Evolutionary conservation across 1,139 yeast species (phyloP).

Genomic region (Scheffersomyces segobiensis): DNA sequence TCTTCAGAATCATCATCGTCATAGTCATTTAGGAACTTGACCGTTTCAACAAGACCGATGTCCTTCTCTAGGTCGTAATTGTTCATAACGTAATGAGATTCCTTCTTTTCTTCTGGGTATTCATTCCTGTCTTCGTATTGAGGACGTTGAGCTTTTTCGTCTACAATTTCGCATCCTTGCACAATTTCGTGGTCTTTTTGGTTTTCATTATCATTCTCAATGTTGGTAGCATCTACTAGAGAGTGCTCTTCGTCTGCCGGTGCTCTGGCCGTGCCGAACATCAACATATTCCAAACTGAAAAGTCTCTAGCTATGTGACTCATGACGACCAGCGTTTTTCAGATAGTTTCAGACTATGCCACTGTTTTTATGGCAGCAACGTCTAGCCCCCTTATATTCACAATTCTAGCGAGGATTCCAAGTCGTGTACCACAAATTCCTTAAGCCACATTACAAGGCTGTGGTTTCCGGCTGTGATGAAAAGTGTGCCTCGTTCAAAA

Average conservation of each 20-base stretch:
- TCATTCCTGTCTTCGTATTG: neutral
- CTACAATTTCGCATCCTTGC: no score
- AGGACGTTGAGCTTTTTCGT: neutral
- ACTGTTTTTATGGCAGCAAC: neutral
- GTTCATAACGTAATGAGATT: neutral
- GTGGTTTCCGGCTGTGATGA: neutral
- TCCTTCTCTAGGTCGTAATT: neutral
- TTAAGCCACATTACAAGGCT: neutral
- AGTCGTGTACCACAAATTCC: neutral
- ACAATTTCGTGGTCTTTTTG: neutral
- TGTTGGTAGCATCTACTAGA: neutral
- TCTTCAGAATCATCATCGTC: neutral
- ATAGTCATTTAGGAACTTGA: neutral
- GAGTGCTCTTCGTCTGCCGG: neutral
- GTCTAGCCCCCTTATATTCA: neutral
- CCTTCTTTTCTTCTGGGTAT: neutral
- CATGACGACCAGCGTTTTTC: slow-evolving; percentile 8
- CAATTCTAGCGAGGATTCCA: neutral
- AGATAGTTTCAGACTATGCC: neutral
- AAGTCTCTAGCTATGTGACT: slow-evolving; percentile 18
- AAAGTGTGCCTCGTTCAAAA: neutral
- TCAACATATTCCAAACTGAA: slow-evolving; percentile 22
- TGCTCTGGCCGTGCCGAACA: slow-evolving; percentile 11
- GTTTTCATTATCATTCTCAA: neutral
- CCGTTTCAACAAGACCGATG: neutral